Conservation (phyloP, 164 flowering plant genomes). For the Chloranthus sessilifolius region DNA sequence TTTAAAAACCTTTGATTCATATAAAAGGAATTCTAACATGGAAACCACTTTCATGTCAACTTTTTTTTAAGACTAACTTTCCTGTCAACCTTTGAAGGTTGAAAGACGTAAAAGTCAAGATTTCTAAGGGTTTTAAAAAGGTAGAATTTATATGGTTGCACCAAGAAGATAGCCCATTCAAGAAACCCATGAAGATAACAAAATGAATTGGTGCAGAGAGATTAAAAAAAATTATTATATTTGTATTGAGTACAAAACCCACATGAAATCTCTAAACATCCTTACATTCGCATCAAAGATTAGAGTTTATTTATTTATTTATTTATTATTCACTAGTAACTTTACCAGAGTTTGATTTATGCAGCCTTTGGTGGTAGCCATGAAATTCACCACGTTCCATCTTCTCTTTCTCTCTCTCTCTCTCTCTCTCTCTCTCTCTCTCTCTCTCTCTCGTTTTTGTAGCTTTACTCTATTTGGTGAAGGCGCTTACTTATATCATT, state of each 20-base stretch:
- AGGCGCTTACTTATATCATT: conserved; percentile 17
- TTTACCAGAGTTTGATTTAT: conserved; percentile 32
- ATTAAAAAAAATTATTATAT: neutral
- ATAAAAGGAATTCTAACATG: neutral
- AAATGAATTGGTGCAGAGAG: neutral
- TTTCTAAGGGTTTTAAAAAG: too few relatives aligned
- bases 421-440: conserved; percentile 3
- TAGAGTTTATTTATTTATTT: neutral
- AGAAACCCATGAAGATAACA: too few relatives aligned
- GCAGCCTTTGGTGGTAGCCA: conserved; percentile 43
- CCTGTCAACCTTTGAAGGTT: neutral
- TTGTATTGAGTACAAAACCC: neutral
- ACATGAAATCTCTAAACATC: neutral
- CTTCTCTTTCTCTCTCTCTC: conserved; percentile 24
- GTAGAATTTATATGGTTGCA: too few relatives aligned
- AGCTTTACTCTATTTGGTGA: conserved; percentile 4
- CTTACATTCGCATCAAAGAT: neutral
- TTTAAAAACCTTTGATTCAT: neutral
- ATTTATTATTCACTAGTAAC: too few relatives aligned
- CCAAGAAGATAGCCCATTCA: neutral
- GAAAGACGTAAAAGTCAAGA: neutral
- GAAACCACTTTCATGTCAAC: neutral
- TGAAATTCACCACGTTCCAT: conserved; percentile 50
- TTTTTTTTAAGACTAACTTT: neutral
- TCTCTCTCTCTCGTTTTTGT: conserved; percentile 10